Percentiles rank a stretch among this genome's conserved stretches.
Evolutionary conservation across 2,329 filamentous ascomycete species (phyloP).

Genomic region (Aspergillus aculeatinus): DNA sequence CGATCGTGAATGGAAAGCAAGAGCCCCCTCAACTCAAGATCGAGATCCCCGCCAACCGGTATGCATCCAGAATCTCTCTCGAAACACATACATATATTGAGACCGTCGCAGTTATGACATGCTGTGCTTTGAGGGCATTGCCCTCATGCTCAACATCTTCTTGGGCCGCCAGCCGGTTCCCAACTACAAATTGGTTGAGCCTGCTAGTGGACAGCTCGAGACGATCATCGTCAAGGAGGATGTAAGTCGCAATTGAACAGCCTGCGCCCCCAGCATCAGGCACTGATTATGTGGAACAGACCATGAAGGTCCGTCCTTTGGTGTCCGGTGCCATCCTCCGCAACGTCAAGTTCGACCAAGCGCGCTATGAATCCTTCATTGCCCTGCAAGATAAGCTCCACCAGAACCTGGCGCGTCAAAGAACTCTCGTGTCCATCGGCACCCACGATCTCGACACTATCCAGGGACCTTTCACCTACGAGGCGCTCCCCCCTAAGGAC

Average conservation of each 20-base stretch:
- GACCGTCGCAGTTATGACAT: conserved; percentile 65
- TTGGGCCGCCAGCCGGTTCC: conserved; percentile 72
- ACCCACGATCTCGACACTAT: conserved; percentile 95
- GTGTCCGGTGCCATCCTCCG: conserved; percentile 87
- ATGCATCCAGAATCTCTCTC: conserved; percentile 40
- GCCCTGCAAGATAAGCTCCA: conserved; percentile 96
- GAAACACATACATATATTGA: conserved; percentile 22
- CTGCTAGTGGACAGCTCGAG: conserved; percentile 70
- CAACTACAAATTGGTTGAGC: conserved; percentile 73
- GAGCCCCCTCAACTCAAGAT: conserved; percentile 95
- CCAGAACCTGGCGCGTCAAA: conserved; percentile 88
- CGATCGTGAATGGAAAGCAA: conserved; percentile 73
- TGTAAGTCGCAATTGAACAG: conserved; percentile 36
- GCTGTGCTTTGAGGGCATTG: conserved; percentile 96
- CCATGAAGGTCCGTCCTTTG: conserved; percentile 76
- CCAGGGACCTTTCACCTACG: conserved; percentile 93
- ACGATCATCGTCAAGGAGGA: conserved; percentile 75
- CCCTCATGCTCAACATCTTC: conserved; percentile 95
- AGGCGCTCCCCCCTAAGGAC: conserved; percentile 84
- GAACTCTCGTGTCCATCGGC: conserved; percentile 93
- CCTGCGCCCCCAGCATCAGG: background rate
- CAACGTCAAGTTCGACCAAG: conserved; percentile 87
- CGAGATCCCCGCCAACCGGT: conserved; percentile 93
- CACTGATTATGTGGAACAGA: conserved; percentile 45
- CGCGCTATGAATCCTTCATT: conserved; percentile 95